Conservation (phyloP, 345 rosid genomes). For the Ailanthus altissimus region DNA sequence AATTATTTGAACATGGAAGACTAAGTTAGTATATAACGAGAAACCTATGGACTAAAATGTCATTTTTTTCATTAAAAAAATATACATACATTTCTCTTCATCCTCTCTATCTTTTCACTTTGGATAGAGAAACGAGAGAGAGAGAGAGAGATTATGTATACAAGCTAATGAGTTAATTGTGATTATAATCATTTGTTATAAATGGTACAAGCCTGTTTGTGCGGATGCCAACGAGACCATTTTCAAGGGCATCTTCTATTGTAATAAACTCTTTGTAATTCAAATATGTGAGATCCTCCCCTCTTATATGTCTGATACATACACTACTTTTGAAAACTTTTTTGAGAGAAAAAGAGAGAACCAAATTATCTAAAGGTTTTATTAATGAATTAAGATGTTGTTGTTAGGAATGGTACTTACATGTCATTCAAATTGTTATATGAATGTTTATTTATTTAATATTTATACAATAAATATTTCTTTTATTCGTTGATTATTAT, state of each 20-base stretch:
- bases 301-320: conserved; percentile 60
- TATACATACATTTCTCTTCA: conserved; percentile 49
- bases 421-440: too few relatives aligned
- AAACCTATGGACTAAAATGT: too few relatives aligned
- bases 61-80: too few relatives aligned
- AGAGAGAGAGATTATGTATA: neutral
- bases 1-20: too few relatives aligned
- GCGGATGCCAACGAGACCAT: conserved; percentile 57
- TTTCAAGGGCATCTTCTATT: conserved; percentile 68
- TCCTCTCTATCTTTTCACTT: conserved; percentile 38
- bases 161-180: too few relatives aligned
- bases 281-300: conserved; percentile 69
- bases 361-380: neutral
- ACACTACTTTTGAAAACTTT: neutral
- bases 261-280: conserved; percentile 52
- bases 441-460: too few relatives aligned
- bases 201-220: conserved; percentile 43
- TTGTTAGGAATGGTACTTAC: too few relatives aligned
- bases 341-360: neutral
- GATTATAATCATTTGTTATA: neutral
- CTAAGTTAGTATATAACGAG: too few relatives aligned
- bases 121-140: conserved; percentile 27
- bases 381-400: too few relatives aligned
- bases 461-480: too few relatives aligned
- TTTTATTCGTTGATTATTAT: too few relatives aligned